Conservation (phyloP, 108 stramenopile species). For the Cyclotella choctawhatcheeana region DNA sequence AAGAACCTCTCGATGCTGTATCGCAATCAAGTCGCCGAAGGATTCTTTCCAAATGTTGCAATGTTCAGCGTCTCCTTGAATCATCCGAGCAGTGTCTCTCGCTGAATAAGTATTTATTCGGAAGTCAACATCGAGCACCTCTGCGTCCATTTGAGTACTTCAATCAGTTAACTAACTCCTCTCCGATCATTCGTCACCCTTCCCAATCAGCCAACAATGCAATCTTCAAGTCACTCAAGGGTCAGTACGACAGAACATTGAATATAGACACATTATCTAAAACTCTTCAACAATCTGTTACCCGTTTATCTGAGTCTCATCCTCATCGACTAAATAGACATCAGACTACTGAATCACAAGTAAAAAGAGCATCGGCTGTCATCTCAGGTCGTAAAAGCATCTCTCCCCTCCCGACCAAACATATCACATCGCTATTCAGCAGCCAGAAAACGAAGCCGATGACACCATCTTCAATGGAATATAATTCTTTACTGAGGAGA, state of each 20-base stretch:
- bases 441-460: neutral
- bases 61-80: constrained; percentile 43
- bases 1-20: constrained; percentile 70
- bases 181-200: constrained; percentile 6
- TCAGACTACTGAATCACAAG: neutral
- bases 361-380: neutral
- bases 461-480: constrained; percentile 26
- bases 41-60: constrained; percentile 54
- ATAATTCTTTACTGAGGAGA: constrained; percentile 19
- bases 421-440: constrained; percentile 26
- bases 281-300: constrained; percentile 25
- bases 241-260: constrained; percentile 41
- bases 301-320: constrained; percentile 13
- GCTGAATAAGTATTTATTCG: constrained; percentile 41
- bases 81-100: constrained; percentile 34
- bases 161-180: constrained; percentile 23
- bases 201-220: constrained; percentile 35
- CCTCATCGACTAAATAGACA: neutral
- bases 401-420: constrained; percentile 5
- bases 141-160: constrained; percentile 47
- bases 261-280: constrained; percentile 35
- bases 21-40: constrained; percentile 63
- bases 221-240: constrained; percentile 41
- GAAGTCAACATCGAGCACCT: constrained; percentile 20
- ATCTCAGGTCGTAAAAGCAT: neutral